These are phyloP conservation scores for Gymnopilus dilepis DNA, from an alignment of 768 basidiomycete genomes.

Conservation along the genomic window DNA sequence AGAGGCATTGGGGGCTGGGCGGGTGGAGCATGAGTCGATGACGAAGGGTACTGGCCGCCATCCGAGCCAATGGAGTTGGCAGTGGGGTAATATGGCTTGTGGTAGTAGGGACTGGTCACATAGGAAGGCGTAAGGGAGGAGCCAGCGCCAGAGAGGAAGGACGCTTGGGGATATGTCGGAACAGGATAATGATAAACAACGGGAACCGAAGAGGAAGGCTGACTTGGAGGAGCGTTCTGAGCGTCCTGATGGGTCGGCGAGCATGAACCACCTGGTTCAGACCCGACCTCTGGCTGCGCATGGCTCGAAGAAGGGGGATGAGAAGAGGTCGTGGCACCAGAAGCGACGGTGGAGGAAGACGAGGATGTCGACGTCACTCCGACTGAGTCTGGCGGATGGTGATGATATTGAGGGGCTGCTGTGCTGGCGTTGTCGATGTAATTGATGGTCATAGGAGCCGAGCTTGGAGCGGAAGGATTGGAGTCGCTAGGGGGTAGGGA, in stretches of 20 bases:
- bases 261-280: neutral
- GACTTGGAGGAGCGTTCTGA: neutral
- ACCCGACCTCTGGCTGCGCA: neutral
- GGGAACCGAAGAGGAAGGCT: neutral
- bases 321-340: neutral
- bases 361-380: neutral
- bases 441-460: neutral
- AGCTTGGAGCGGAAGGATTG: neutral
- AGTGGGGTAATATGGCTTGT: neutral
- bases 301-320: neutral
- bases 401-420: neutral
- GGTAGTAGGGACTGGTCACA: neutral
- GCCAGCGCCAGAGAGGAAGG: neutral
- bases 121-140: neutral
- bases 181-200: slow-evolving; percentile 21
- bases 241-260: neutral
- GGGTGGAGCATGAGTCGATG: neutral
- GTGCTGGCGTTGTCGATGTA: neutral
- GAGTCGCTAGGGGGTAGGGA: neutral
- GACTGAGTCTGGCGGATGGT: neutral
- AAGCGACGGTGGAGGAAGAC: neutral
- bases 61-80: neutral
- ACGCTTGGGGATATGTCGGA: slow-evolving; percentile 18
- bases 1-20: neutral
- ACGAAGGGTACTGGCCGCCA: neutral